phyloP scores from a whole-genome alignment of 805 yeast species.

The Wickerhamomyces hampshirensis region DNA sequence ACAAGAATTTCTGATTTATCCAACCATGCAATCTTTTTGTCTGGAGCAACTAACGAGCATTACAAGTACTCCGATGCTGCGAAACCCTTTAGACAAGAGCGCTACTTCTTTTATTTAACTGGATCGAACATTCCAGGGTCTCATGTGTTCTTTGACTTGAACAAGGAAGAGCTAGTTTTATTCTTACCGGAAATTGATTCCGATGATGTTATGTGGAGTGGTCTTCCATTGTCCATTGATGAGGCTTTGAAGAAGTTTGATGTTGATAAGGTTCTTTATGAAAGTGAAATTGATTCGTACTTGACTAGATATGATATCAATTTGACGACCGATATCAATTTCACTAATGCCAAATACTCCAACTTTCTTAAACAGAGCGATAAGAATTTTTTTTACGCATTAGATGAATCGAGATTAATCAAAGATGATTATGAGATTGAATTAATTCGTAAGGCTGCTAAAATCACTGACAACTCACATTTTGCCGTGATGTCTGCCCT shows the following conservation, averaged over 20 bases:
- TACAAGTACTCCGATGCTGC: constrained; percentile 78
- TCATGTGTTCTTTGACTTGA: constrained; percentile 55
- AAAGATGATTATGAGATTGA: constrained; percentile 81
- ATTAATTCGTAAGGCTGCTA: constrained; percentile 73
- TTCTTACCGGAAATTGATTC: constrained; percentile 80
- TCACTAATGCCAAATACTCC: constrained; percentile 31
- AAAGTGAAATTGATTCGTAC: constrained; percentile 38
- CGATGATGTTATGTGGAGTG: constrained; percentile 97
- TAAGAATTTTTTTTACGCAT: constrained; percentile 54
- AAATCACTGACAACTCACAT: constrained; percentile 84
- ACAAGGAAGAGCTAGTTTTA: constrained; percentile 53
- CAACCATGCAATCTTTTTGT: constrained; percentile 45
- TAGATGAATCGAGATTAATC: constrained; percentile 82
- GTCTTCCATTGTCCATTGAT: constrained; percentile 66
- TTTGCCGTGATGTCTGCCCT: constrained; percentile 88
- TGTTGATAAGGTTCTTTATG: constrained; percentile 75
- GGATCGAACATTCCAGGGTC: constrained; percentile 83
- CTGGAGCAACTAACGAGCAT: constrained; percentile 54
- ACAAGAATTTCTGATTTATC: constrained; percentile 21
- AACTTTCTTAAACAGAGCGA: constrained; percentile 39
- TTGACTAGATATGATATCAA: constrained; percentile 27
- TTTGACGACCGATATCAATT: constrained; percentile 54
- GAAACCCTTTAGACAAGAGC: constrained; percentile 77
- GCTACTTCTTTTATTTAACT: constrained; percentile 82
- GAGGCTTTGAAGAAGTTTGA: constrained; percentile 66